Percentiles rank a stretch among this genome's conserved stretches.
These are phyloP conservation scores for Tetragonia tetragonoides DNA, from an alignment of 148 eudicot species.

Conservation along the genomic window DNA sequence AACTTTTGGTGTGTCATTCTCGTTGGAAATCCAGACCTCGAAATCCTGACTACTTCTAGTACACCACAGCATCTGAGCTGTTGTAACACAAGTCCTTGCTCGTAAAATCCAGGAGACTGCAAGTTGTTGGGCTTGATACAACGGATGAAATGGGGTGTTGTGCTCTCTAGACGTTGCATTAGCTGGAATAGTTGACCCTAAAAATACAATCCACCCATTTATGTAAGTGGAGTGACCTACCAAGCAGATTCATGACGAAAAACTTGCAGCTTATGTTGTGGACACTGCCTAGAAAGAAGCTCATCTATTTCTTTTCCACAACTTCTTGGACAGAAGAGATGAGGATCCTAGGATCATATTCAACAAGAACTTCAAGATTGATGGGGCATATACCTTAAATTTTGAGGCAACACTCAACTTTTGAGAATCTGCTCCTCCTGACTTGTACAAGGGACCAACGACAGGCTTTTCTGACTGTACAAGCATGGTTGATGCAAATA, in stretches of 20 bases:
- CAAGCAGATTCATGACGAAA: background rate
- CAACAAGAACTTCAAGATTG: background rate
- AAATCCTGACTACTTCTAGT: slow-evolving; percentile 93
- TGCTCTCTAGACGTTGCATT: slow-evolving; percentile 90
- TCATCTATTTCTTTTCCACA: background rate
- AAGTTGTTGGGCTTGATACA: slow-evolving; percentile 95
- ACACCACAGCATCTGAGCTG: slow-evolving; percentile 96
- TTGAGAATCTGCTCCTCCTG: slow-evolving; percentile 97
- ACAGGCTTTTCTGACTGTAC: slow-evolving; percentile 82
- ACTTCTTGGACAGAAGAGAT: background rate
- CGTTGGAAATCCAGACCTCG: slow-evolving; percentile 94
- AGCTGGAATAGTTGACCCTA: slow-evolving; percentile 97
- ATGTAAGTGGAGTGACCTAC: background rate
- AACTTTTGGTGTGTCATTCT: slow-evolving; percentile 92
- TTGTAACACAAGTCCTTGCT: slow-evolving; percentile 77
- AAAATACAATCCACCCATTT: background rate
- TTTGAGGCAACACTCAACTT: slow-evolving; percentile 88
- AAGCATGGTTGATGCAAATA: slow-evolving; percentile 80
- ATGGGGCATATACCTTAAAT: slow-evolving; percentile 67
- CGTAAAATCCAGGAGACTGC: slow-evolving; percentile 79
- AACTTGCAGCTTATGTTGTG: background rate
- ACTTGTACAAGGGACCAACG: slow-evolving; percentile 72
- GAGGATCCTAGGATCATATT: background rate
- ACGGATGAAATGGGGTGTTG: slow-evolving; percentile 97
- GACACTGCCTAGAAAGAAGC: background rate